Evolutionary conservation across 1,284 basidiomycete genomes (phyloP), one percentile per base, ranked within the genome.

Genomic region (Tilletia setariae): DNA sequence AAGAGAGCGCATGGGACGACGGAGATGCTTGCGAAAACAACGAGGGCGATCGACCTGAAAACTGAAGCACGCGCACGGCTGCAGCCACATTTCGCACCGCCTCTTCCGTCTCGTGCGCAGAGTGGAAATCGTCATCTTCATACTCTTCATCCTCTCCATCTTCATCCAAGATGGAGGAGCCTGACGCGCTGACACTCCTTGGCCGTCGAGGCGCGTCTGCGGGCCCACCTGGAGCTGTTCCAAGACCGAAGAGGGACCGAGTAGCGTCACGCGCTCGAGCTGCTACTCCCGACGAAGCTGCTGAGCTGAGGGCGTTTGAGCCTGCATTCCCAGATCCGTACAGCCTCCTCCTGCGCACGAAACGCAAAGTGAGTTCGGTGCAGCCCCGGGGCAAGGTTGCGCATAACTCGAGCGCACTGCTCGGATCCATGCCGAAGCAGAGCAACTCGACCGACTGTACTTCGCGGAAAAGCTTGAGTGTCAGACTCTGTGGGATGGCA

Each of bases 401-500:
- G 4, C 76, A 43, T 23, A 79, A 63, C 59, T 76, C 72, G 11
- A 67, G 44, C 0, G 76, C 76, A 1, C 70, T 73, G 0, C 64
- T 67, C 0, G 51, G 51, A 28, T 77, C 74, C 68, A 79, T 70
- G 3, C 76, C 76, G 44, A 79, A 79, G 2, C 72, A 70, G 21
- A 74, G 59, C 64, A 79, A 25, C 47, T 79, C 77, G 13, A 79
- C 47, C 47, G 76, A 67, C 2, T 67, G 42, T 16, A 79, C 28
- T 19, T 75, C 70, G 25, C 69, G 69, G 46, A 77, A 79, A 7
- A 72, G 74, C 43, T 76, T 76, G 21, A 79, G 49, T 21, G 65
- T 68, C 15, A 77, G 70, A 46, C 76, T 77, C 13, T 74, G 76
- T 2, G 75, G 69, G 15, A 73, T 72, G 1, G 69, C 73, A 2